Evolutionary conservation across 2,329 filamentous ascomycete species (phyloP).

Genomic region (Verticillium zaregamsianum): DNA sequence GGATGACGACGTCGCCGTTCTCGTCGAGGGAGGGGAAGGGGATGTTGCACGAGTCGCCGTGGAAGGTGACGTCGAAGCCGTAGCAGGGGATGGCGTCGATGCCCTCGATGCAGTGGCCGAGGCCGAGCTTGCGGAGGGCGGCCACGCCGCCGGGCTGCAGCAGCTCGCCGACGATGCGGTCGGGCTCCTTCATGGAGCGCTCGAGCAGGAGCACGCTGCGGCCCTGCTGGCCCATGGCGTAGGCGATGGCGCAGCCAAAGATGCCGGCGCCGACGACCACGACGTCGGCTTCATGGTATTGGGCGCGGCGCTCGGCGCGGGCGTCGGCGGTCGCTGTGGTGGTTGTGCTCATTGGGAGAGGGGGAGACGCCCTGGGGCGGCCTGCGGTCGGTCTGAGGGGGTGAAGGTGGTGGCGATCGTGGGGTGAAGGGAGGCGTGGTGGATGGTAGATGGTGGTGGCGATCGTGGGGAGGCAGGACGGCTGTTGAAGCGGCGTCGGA

Average conservation of each 20-base stretch:
- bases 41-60: conserved; percentile 68
- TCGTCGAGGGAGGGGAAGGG: conserved; percentile 68
- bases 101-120: conserved; percentile 76
- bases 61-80: conserved; percentile 86
- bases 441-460: neutral
- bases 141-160: conserved; percentile 87
- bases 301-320: conserved; percentile 42
- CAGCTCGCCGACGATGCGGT: conserved; percentile 93
- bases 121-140: conserved; percentile 74
- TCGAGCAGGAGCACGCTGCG: conserved; percentile 89
- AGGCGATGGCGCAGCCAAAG: conserved; percentile 82
- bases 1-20: conserved; percentile 32
- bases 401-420: neutral
- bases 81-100: conserved; percentile 82
- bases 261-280: conserved; percentile 91
- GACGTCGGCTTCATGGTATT: conserved; percentile 69
- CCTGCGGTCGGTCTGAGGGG: neutral
- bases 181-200: conserved; percentile 82
- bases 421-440: neutral
- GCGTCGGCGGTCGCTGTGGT: conserved; percentile 30
- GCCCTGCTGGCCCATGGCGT: conserved; percentile 80
- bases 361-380: neutral
- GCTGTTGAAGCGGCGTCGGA: too few species aligned
- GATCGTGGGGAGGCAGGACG: neutral
- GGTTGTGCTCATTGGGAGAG: conserved; percentile 22